Base-by-base conservation (phyloP, 306 rosid species). In the Senna tora region DNA sequence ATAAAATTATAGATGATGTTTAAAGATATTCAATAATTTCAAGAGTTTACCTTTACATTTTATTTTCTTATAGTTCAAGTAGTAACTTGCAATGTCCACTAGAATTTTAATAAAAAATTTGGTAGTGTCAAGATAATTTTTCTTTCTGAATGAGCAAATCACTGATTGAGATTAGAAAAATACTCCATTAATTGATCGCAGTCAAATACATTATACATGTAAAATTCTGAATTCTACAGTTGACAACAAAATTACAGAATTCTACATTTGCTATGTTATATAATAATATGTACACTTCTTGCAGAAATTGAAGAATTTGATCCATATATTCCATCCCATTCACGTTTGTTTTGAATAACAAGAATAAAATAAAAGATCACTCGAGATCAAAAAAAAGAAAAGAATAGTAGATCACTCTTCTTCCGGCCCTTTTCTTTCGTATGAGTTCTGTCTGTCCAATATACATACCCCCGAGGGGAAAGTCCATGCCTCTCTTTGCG, bases 401-500 rank as follows among this genome's bases (percentile, higher is more conserved):
- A 36, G 5, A 12, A 25, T 0, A 56, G 6, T 5, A 28, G 34
- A 28, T 56, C 62, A 56, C 39, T 56, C 20, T 13, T 28, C 63
- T 25, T 25, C 9, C 39, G 8, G 14, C 34, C 11, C 55, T 65
- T 65, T 32, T 14, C 36, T 9, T 45, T 22, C 71, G 45, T 22
- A 14, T 45, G n/a, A 20, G 34, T 22, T 55, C 30, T 0, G 71
- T 55, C 30, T 0, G 71, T 46, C 39, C 70, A 39, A 43, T 38
- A 38, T 65, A 13, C 69, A 64, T 6, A 22, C 55, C 3, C 69
- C 41, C 14, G 45, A 7, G 21, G 11, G 14, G 25, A 15, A 17
- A 49, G 10, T 54, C 53, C 71, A 65, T 22, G 34, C 71, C 38
- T 4, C 20, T 7, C 71, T 46, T 65, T 7, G 41, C 42, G 6